These are phyloP conservation scores for Ostreobium quekettii DNA, from an alignment of 139 green algal genomes.

Conservation along the genomic window DNA sequence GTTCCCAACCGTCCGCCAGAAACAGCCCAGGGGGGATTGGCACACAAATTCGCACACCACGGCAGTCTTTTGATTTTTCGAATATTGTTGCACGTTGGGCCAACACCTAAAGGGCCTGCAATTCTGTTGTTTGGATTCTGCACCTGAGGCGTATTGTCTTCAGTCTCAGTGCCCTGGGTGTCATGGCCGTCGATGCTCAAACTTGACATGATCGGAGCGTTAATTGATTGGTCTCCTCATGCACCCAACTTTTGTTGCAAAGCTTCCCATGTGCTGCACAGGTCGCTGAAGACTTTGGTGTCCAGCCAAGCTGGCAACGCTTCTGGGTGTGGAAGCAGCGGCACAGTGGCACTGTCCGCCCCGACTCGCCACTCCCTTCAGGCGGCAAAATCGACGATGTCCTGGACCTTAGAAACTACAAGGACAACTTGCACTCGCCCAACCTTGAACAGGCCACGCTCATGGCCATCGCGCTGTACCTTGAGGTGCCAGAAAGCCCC, in stretches of 20 bases:
- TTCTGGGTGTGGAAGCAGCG: constrained; percentile 81
- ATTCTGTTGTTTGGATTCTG: no score
- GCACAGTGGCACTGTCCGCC: constrained; percentile 72
- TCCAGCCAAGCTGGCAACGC: constrained; percentile 68
- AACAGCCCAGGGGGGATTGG: no score
- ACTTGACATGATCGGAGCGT: constrained; percentile 20
- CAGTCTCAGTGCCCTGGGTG: no score
- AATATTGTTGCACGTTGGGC: no score
- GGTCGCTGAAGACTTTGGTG: constrained; percentile 34
- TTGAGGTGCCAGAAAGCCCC: constrained; percentile 44
- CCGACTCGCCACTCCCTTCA: constrained; percentile 37
- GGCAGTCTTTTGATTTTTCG: no score
- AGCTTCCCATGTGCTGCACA: not conserved
- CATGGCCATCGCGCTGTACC: constrained; percentile 68
- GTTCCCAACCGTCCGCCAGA: no score
- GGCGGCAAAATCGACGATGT: constrained; percentile 39
- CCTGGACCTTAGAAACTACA: constrained; percentile 40
- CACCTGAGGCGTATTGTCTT: no score
- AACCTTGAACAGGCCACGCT: constrained; percentile 28
- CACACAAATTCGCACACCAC: no score
- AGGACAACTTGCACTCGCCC: constrained; percentile 15
- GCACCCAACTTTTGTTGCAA: not conserved
- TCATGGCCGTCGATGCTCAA: no score
- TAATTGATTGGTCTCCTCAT: constrained; percentile 19
- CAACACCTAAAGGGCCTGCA: no score